phyloP scores from a whole-genome alignment of 2,329 filamentous ascomycete species.

The Ophiocordyceps australis region DNA sequence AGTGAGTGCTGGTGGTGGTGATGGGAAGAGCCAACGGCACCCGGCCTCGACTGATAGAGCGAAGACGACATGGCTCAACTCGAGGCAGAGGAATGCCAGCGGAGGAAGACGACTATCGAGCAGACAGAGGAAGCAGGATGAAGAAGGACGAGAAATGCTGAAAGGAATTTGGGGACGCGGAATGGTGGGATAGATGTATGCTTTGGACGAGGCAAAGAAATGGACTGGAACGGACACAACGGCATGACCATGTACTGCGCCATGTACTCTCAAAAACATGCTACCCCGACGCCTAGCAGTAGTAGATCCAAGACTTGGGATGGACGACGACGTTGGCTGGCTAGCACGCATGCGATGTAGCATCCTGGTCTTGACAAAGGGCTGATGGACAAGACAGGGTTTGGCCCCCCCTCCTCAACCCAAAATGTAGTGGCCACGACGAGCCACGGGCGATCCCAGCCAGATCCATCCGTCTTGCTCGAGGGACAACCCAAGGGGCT shows the following conservation, averaged over 20 bases:
- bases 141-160: constrained; percentile 21
- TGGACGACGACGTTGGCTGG: background rate
- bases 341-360: background rate
- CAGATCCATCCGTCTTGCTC: constrained; percentile 16
- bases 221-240: constrained; percentile 18
- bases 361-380: constrained; percentile 13
- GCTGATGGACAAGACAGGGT: constrained; percentile 9
- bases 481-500: no score
- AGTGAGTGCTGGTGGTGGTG: no score
- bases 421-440: no score
- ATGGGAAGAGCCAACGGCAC: no score
- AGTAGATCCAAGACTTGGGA: constrained; percentile 19
- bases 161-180: constrained; percentile 23
- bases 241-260: constrained; percentile 3
- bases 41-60: constrained; percentile 22
- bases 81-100: constrained; percentile 14
- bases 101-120: constrained; percentile 9
- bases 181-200: constrained; percentile 24
- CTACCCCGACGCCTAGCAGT: no score
- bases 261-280: constrained; percentile 14
- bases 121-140: constrained; percentile 11
- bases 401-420: constrained; percentile 8
- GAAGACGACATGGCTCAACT: constrained; percentile 14
- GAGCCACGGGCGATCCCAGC: no score
- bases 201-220: constrained; percentile 12